A percentile compares a stretch with the other conserved stretches of the same genome.
Conservation (phyloP, 306 rosid genomes). For the Prosopis cineraria region DNA sequence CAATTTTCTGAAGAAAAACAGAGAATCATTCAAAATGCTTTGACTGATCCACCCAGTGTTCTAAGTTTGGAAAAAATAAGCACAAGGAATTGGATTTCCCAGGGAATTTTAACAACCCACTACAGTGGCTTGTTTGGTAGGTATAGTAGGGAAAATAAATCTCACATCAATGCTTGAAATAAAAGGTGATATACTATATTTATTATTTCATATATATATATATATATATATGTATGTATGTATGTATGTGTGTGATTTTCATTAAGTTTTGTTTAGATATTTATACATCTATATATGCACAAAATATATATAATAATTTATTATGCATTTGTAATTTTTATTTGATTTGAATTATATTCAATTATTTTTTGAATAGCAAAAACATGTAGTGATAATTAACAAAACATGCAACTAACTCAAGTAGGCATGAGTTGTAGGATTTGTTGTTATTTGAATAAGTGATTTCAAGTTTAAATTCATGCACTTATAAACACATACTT, state of each 20-base stretch:
- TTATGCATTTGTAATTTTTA: too few relatives aligned
- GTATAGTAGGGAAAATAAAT: not conserved
- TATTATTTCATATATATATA: too few relatives aligned
- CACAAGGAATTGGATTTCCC: not conserved
- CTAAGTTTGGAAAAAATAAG: not conserved
- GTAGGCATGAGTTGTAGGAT: too few relatives aligned
- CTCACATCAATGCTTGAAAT: not conserved
- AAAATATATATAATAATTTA: too few relatives aligned
- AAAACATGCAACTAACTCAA: too few relatives aligned
- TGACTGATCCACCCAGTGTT: not conserved
- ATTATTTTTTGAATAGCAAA: not conserved
- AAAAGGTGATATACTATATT: not conserved
- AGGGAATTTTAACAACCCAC: not conserved
- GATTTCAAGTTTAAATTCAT: too few relatives aligned
- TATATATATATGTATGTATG: too few relatives aligned
- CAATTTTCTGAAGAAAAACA: not conserved
- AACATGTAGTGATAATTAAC: not conserved
- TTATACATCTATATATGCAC: not conserved
- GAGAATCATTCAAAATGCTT: not conserved
- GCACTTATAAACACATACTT: too few relatives aligned
- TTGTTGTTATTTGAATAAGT: too few relatives aligned
- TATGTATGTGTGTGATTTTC: not conserved
- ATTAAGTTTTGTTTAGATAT: not conserved
- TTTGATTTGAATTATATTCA: too few relatives aligned
- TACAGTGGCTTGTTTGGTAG: not conserved